Evolutionary conservation across 164 flowering plant genomes (phyloP).

Genomic region (Protea cynaroides): DNA sequence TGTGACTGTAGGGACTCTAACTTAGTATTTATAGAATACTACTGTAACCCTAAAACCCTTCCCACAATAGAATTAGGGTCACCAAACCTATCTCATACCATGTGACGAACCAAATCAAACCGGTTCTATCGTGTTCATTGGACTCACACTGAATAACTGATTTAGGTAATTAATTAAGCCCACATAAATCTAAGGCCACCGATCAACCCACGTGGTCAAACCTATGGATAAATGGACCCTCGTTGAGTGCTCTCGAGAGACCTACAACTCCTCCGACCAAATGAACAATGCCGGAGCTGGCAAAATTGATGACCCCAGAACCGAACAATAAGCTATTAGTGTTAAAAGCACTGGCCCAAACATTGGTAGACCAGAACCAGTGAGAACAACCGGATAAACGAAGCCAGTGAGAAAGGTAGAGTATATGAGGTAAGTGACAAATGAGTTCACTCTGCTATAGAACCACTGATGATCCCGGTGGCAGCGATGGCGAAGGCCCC

Average conservation of each 20-base stretch:
- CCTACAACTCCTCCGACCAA: constrained; percentile 76
- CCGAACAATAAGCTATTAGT: constrained; percentile 34
- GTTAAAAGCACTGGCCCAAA: constrained; percentile 53
- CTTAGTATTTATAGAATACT: too few species aligned
- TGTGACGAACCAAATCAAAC: too few species aligned
- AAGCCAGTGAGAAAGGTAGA: constrained; percentile 67
- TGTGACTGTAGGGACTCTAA: too few species aligned
- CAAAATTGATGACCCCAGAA: constrained; percentile 65
- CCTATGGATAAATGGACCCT: constrained; percentile 68
- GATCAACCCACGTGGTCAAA: constrained; percentile 46
- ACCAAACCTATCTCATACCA: too few species aligned
- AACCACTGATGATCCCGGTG: constrained; percentile 79
- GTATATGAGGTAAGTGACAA: constrained; percentile 64
- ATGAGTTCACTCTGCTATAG: constrained; percentile 80
- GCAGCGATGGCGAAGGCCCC: constrained; percentile 88
- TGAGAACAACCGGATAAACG: constrained; percentile 76
- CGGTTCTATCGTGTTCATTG: too few species aligned
- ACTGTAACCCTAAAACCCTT: too few species aligned
- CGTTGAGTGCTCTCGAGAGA: constrained; percentile 65
- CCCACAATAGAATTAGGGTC: too few species aligned
- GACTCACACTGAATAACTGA: too few species aligned
- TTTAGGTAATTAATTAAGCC: too few species aligned
- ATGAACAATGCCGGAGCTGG: constrained; percentile 74
- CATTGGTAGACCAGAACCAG: constrained; percentile 77
- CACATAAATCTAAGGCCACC: too few species aligned